These are phyloP conservation scores for Fusarium albidum DNA, from an alignment of 2,329 filamentous ascomycete species.

Conservation along the genomic window DNA sequence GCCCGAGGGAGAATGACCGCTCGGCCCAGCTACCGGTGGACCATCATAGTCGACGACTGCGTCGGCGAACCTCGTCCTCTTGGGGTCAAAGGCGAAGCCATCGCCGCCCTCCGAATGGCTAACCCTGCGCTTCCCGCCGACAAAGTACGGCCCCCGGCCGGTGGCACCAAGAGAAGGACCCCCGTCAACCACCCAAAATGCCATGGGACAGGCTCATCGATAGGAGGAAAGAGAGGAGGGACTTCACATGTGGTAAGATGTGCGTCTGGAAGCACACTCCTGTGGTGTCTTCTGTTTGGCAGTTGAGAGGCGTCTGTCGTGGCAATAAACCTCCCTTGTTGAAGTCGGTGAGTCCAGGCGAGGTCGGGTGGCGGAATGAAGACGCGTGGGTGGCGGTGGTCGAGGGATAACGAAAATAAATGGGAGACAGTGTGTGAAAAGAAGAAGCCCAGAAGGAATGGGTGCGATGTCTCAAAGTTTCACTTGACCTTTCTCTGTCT, in stretches of 20 bases:
- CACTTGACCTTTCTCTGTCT: slow-evolving; percentile 24
- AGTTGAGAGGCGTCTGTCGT: not conserved
- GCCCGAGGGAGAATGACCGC: slow-evolving; percentile 9
- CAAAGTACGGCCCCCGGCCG: slow-evolving; percentile 40
- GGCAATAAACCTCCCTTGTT: not conserved
- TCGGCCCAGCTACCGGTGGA: slow-evolving; percentile 17
- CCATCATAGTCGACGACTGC: slow-evolving; percentile 13
- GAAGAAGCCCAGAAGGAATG: not conserved
- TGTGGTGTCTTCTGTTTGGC: not conserved
- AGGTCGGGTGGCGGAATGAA: slow-evolving; percentile 29
- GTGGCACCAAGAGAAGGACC: slow-evolving; percentile 41
- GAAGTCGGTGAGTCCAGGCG: slow-evolving; percentile 31
- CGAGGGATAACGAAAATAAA: not conserved
- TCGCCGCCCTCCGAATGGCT: slow-evolving; percentile 46
- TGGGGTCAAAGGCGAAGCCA: slow-evolving; percentile 34
- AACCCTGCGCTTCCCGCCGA: slow-evolving; percentile 50
- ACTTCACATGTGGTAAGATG: slow-evolving; percentile 22
- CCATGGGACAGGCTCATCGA: slow-evolving; percentile 50
- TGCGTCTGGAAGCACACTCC: not conserved
- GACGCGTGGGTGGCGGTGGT: slow-evolving; percentile 30
- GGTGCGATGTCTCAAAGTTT: slow-evolving; percentile 14
- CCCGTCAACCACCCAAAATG: slow-evolving; percentile 50
- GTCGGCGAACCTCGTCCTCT: slow-evolving; percentile 35
- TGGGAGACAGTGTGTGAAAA: not conserved
- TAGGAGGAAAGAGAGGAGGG: slow-evolving; percentile 10